These are phyloP conservation scores for Bruguiera hainesii DNA, from an alignment of 441 rosid species.

Conservation along the genomic window DNA sequence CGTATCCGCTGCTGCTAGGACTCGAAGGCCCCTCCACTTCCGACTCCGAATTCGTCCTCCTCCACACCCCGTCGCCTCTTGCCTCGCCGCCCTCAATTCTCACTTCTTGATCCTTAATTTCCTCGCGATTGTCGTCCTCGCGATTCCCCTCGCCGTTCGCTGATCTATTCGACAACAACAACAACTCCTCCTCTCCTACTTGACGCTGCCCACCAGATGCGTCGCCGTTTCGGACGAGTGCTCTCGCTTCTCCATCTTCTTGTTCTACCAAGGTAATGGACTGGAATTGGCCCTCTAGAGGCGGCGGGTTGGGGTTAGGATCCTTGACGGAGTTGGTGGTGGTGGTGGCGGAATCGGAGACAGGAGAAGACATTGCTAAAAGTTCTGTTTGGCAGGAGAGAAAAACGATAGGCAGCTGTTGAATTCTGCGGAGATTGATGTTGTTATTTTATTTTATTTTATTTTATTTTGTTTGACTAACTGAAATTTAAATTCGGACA, in stretches of 20 bases:
- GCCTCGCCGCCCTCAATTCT: conserved; percentile 9
- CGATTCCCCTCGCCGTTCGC: neutral
- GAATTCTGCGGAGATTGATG: no score
- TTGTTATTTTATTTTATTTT: no score
- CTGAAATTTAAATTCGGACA: no score
- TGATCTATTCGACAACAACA: neutral
- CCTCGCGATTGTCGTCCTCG: neutral
- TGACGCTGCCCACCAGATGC: neutral
- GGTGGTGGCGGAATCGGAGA: no score
- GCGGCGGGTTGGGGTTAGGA: neutral
- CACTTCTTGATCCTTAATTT: neutral
- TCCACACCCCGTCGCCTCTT: conserved; percentile 15
- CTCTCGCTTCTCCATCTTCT: neutral
- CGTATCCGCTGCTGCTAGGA: conserved; percentile 93
- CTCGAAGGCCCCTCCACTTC: conserved; percentile 64
- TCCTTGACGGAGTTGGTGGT: neutral
- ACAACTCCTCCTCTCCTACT: neutral
- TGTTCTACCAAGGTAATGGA: neutral
- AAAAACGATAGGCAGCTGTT: no score
- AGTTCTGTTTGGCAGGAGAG: neutral
- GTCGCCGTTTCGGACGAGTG: neutral
- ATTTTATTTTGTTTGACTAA: no score
- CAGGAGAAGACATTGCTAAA: neutral
- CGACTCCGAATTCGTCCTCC: conserved; percentile 43
- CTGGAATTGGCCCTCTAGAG: neutral